Evolutionary conservation across 2,329 filamentous ascomycete species (phyloP).

Genomic region (Cytospora mali): DNA sequence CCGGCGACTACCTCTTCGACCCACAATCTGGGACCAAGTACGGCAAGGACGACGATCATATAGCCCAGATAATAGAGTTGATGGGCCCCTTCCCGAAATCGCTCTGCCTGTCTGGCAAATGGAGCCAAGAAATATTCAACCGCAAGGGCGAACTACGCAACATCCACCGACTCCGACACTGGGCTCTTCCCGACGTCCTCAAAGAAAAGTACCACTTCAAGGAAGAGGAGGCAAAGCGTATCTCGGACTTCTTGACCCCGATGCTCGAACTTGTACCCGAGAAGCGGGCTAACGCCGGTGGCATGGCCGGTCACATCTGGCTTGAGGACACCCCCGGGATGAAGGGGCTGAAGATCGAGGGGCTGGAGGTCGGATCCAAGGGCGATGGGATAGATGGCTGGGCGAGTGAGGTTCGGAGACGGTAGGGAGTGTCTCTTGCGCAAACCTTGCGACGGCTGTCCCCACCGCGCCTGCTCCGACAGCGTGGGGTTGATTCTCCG

Average conservation of each 20-base stretch:
- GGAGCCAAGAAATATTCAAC: slow-evolving; percentile 99
- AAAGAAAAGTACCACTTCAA: slow-evolving; percentile 97
- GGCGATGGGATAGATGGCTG: slow-evolving; percentile 95
- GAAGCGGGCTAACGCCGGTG: slow-evolving; percentile 89
- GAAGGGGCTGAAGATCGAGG: slow-evolving; percentile 74
- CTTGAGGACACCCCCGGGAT: slow-evolving; percentile 86
- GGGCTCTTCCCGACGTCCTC: slow-evolving; percentile 90
- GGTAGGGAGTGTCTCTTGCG: slow-evolving; percentile 47
- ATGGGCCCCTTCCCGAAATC: slow-evolving; percentile 92
- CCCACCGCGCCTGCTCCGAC: background rate
- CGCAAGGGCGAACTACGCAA: slow-evolving; percentile 95
- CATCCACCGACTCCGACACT: slow-evolving; percentile 94
- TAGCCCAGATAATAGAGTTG: slow-evolving; percentile 97
- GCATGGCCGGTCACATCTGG: slow-evolving; percentile 87
- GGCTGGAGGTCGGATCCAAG: slow-evolving; percentile 74
- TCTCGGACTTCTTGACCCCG: slow-evolving; percentile 81
- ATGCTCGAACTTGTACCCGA: slow-evolving; percentile 91
- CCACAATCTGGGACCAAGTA: slow-evolving; percentile 98
- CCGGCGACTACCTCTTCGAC: slow-evolving; percentile 97
- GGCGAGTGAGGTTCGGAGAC: slow-evolving; percentile 84
- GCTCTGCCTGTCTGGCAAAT: slow-evolving; percentile 89
- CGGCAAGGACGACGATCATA: slow-evolving; percentile 98
- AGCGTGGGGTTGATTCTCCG: background rate
- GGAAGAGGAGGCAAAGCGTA: slow-evolving; percentile 74
- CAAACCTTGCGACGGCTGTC: slow-evolving; percentile 9